Evolutionary conservation across 2,329 filamentous ascomycete species (phyloP).

Genomic region (Neonectria ditissima): DNA sequence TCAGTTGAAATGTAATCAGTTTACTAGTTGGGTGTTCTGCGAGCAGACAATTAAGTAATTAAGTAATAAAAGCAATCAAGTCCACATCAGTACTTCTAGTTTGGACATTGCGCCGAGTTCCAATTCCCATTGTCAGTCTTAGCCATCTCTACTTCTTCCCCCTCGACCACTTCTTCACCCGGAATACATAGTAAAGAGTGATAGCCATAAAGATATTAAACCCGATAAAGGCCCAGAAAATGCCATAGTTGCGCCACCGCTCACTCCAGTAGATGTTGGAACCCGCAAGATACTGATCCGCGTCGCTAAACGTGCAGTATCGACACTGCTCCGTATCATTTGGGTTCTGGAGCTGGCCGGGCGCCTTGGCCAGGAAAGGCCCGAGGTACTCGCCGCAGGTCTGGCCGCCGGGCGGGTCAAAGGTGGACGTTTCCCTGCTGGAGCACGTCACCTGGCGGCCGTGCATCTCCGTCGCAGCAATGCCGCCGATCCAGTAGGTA

Average conservation of each 20-base stretch:
- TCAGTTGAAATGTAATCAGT: too few species aligned
- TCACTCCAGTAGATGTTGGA: conserved; percentile 63
- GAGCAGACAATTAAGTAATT: background rate
- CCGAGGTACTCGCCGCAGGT: conserved; percentile 75
- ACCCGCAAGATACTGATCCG: conserved; percentile 68
- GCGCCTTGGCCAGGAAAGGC: conserved; percentile 61
- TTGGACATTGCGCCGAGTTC: too few species aligned
- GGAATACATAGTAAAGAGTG: conserved; percentile 71
- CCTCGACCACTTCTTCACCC: conserved; percentile 58
- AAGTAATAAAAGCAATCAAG: background rate
- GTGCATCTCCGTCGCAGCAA: conserved; percentile 74
- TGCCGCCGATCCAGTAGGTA: conserved; percentile 76
- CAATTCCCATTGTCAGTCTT: too few species aligned
- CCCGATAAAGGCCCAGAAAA: conserved; percentile 74
- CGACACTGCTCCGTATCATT: conserved; percentile 67
- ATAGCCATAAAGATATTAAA: conserved; percentile 73
- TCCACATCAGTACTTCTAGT: too few species aligned
- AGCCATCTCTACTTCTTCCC: conserved; percentile 4
- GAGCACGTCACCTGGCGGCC: conserved; percentile 65
- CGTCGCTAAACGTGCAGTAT: conserved; percentile 74
- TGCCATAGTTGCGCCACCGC: conserved; percentile 77
- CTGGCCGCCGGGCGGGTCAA: conserved; percentile 71
- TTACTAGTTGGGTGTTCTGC: too few species aligned
- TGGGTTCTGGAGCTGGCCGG: conserved; percentile 73
- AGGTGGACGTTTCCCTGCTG: conserved; percentile 69